A percentile compares a stretch with the other conserved stretches of the same genome.
Evolutionary conservation across 768 basidiomycete genomes (phyloP).

Genomic region (Serendipita sp.): DNA sequence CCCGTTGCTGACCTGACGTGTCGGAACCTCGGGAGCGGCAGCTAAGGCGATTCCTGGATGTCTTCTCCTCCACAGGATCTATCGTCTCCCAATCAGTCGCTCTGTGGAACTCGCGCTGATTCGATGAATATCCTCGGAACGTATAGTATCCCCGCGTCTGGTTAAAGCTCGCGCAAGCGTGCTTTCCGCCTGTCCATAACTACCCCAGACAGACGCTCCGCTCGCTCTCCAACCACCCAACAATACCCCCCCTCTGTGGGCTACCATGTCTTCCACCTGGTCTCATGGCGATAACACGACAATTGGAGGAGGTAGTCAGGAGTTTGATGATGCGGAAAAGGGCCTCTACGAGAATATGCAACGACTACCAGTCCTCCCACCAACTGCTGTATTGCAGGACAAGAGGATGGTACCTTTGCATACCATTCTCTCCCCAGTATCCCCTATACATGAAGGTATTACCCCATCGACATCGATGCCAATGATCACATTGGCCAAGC

Average conservation of each 20-base stretch:
- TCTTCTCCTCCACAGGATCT: background rate
- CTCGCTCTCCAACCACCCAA: background rate
- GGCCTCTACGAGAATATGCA: conserved; percentile 5
- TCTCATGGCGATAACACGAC: background rate
- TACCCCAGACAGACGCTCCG: background rate
- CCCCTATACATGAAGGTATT: background rate
- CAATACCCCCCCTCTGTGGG: background rate
- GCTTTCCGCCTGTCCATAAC: background rate
- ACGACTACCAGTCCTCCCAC: background rate
- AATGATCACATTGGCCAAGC: background rate
- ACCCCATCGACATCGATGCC: background rate
- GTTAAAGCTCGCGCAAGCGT: background rate
- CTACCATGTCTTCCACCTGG: background rate
- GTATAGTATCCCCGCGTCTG: conserved; percentile 2
- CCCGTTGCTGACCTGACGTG: background rate
- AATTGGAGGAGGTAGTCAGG: background rate
- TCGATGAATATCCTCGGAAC: conserved; percentile 1
- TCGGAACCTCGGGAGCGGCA: conserved; percentile 1
- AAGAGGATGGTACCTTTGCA: background rate
- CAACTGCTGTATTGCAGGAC: background rate
- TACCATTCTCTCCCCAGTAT: background rate
- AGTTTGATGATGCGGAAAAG: conserved; percentile 5
- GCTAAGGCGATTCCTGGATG: background rate
- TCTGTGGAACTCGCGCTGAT: background rate
- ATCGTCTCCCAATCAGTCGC: background rate